Conservation (phyloP, 1,139 yeast genomes). For the Blastobotrys proliferans region DNA sequence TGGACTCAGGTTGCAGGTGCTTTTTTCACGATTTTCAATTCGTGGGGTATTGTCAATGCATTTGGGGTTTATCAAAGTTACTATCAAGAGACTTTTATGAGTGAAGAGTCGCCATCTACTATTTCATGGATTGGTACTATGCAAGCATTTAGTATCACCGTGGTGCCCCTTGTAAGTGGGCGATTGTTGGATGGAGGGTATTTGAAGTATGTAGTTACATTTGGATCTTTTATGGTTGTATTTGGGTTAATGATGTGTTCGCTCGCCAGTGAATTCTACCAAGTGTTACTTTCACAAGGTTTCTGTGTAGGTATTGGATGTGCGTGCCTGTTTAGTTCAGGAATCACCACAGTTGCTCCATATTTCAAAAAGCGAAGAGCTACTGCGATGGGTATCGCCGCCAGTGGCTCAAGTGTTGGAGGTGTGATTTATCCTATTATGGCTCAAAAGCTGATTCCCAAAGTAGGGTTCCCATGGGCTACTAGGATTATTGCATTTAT, state of each 20-base stretch:
- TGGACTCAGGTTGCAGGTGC: constrained; percentile 33
- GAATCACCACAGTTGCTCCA: constrained; percentile 36
- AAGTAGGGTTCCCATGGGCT: constrained; percentile 35
- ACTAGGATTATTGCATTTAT: constrained; percentile 32
- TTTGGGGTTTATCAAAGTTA: constrained; percentile 62
- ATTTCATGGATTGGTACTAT: constrained; percentile 66
- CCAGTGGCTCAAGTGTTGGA: constrained; percentile 53
- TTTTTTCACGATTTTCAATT: constrained; percentile 49
- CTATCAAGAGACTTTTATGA: constrained; percentile 45
- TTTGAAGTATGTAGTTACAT: constrained; percentile 28
- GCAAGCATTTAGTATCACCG: constrained; percentile 50
- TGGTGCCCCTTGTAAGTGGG: constrained; percentile 57
- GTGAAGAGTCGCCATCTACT: constrained; percentile 39
- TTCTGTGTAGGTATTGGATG: constrained; percentile 51
- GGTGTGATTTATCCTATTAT: constrained; percentile 35
- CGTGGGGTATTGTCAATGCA: constrained; percentile 57
- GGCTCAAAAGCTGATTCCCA: constrained; percentile 27
- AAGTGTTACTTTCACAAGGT: constrained; percentile 56
- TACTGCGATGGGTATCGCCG: constrained; percentile 53
- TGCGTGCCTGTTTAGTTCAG: constrained; percentile 35
- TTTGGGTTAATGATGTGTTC: constrained; percentile 54
- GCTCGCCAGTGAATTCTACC: constrained; percentile 47
- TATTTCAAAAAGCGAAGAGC: constrained; percentile 53
- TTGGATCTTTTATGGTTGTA: constrained; percentile 45
- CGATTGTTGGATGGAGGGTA: constrained; percentile 50